Evolutionary conservation across 2,329 filamentous ascomycete genomes (phyloP), one percentile per base, ranked within the genome.

Genomic region (Gliomastix tumulicola): DNA sequence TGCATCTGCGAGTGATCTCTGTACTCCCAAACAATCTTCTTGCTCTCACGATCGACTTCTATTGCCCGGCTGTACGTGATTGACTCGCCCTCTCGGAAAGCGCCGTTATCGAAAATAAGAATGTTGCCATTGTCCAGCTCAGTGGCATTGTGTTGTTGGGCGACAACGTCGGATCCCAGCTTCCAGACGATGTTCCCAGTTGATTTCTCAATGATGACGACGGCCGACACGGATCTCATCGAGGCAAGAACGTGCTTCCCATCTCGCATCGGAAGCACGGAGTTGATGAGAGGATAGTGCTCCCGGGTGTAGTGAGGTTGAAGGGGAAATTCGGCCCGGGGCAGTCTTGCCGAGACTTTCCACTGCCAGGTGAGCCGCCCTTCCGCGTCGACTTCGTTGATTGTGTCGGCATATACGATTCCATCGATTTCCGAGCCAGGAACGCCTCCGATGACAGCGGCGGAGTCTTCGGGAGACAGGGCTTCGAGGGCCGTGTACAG

Each of bases 201-300:
- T 1, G 40, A 32, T 28, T 39, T 49, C 27, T 51, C 44, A 17
- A 55, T 54, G 32, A 55, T 50, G 32, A 55, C 25, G 1, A 55
- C 52, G 2, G 50, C 43, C 4, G 51, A 55, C 0, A 55, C 44
- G 4, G 51, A 55, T 3, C 51, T 38, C 42, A 55, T 38, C 0
- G 53, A 55, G 3, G 53, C 51, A 3, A 55, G 47, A 11, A 55
- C 38, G 9, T 54, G 50, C 9, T 50, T 52, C 0, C 51, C 49
- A 2, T 54, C 53, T 12, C 46, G 44, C 36, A 54, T 42, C 1
- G 51, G 49, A 1, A 51, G n/a, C 3, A 55, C 49, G 0, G 51
- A 49, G 39, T 55, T 55, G 41, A 55, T 54, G 1, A 54, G 48
- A 1, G 51, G 52, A 11, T 55, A 55, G 12, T 55, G 50, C n/a